These are phyloP conservation scores for Hemileia vastatrix DNA, from an alignment of 1,284 basidiomycete species.

Conservation along the genomic window DNA sequence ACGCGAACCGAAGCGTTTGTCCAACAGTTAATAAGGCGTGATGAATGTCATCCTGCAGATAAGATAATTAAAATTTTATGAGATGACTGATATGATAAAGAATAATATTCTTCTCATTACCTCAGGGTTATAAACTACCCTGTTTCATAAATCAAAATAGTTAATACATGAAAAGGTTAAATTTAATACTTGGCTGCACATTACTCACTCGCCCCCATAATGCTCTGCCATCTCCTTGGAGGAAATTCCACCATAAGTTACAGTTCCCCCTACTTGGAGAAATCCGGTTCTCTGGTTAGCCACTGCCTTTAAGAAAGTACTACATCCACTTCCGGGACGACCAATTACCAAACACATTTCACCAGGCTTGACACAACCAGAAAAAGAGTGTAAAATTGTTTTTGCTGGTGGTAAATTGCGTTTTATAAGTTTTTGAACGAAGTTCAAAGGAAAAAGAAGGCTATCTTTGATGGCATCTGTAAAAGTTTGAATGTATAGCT, in stretches of 20 bases:
- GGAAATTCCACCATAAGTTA: no score
- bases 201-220: no score
- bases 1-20: constrained; percentile 52
- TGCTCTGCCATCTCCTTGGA: no score
- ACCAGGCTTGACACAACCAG: constrained; percentile 23
- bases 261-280: constrained; percentile 46
- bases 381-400: constrained; percentile 25
- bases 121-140: constrained; percentile 27
- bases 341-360: constrained; percentile 46
- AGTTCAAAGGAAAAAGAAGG: constrained; percentile 15
- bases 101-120: not conserved
- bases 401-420: constrained; percentile 3
- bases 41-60: constrained; percentile 57
- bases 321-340: constrained; percentile 47
- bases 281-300: constrained; percentile 46
- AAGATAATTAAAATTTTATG: constrained; percentile 1
- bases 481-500: not conserved
- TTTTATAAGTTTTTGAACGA: not conserved
- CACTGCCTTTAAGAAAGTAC: constrained; percentile 48
- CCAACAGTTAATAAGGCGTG: constrained; percentile 55
- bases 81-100: not conserved
- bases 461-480: constrained; percentile 26
- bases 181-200: no score
- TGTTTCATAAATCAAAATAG: constrained; percentile 33
- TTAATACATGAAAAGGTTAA: no score